Evolutionary conservation across 2,329 filamentous ascomycete genomes (phyloP), one percentile per base, ranked within the genome.

Genomic region (Fusarium anthophilum): DNA sequence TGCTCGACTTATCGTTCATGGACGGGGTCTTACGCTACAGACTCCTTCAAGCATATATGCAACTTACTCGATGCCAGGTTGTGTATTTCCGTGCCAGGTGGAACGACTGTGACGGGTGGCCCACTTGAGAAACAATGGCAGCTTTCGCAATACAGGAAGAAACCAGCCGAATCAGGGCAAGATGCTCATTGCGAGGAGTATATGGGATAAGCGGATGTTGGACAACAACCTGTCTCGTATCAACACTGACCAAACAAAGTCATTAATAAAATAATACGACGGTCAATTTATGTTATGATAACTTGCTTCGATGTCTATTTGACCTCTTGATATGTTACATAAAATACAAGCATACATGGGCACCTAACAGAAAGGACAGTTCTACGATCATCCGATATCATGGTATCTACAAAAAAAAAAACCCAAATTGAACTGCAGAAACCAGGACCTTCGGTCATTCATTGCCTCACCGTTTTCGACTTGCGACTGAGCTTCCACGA

Each of bases 321-420:
- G 3, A 3, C 22, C 10, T 55, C 24, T 11, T 28, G 10, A 37
- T 14, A 20, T 8, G 12, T 37, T 18, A 4, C 10, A 28, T n/a
- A 28, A 38, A 59, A 9, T 24, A 17, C 14, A 38, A 15, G 3
- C 28, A 37, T 8, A 17, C 82, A 45, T 91, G 14, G 8, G 8
- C 3, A 8, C 90, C 1, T 89, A 86, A 3, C 92, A 30, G 11
- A 43, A 66, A 56, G 6, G 17, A 38, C 44, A 32, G 44, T 20
- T 30, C 8, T 15, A 20, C 24, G 4, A 51, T 17, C 24, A 38
- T 43, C 17, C 18, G 18, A 35, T 20, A 37, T 12, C 8, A n/a
- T 56, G 57, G 45, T 64, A 69, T 69, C 45, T 48, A 2, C 35
- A 22, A 32, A 37, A 47, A 32, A 37, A 47, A 15, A 3, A n/a